Conservation (phyloP, 2,329 filamentous ascomycete species). For the Colletotrichum scovillei region DNA sequence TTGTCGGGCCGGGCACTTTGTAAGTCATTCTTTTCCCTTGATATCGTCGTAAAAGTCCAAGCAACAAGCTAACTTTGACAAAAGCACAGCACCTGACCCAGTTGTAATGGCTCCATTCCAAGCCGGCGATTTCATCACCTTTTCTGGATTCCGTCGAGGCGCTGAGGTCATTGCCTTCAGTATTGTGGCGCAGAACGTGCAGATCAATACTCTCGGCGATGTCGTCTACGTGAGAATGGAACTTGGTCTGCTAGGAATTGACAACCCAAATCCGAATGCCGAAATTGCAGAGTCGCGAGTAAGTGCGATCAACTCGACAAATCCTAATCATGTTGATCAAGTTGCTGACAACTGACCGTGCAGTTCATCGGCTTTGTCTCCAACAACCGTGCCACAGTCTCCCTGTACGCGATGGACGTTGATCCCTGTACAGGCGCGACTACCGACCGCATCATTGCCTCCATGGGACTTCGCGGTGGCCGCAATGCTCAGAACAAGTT, state of each 20-base stretch:
- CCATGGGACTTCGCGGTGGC: constrained; percentile 44
- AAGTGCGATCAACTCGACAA: constrained; percentile 18
- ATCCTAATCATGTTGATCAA: not conserved
- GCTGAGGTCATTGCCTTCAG: constrained; percentile 48
- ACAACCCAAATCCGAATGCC: constrained; percentile 47
- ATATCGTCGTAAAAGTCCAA: no score
- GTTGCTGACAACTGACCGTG: not conserved
- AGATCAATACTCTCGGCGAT: constrained; percentile 46
- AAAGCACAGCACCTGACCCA: constrained; percentile 47
- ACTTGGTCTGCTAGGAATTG: constrained; percentile 47
- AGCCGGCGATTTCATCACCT: constrained; percentile 50
- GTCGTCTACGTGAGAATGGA: constrained; percentile 50
- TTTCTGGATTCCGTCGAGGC: constrained; percentile 44
- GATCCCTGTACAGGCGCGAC: constrained; percentile 49
- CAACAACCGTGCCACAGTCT: constrained; percentile 45
- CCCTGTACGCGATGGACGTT: constrained; percentile 49
- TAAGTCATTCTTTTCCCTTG: constrained; percentile 17
- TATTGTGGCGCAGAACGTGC: constrained; percentile 49
- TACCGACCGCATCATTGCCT: constrained; percentile 48
- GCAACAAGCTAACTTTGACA: no score
- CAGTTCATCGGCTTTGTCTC: constrained; percentile 49
- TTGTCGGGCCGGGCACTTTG: constrained; percentile 47
- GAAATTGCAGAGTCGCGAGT: constrained; percentile 50
- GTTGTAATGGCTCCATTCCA: constrained; percentile 50
- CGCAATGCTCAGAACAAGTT: constrained; percentile 50